Base-by-base conservation (phyloP, 140 eudicot species). In the Stevia rebaudiana region DNA sequence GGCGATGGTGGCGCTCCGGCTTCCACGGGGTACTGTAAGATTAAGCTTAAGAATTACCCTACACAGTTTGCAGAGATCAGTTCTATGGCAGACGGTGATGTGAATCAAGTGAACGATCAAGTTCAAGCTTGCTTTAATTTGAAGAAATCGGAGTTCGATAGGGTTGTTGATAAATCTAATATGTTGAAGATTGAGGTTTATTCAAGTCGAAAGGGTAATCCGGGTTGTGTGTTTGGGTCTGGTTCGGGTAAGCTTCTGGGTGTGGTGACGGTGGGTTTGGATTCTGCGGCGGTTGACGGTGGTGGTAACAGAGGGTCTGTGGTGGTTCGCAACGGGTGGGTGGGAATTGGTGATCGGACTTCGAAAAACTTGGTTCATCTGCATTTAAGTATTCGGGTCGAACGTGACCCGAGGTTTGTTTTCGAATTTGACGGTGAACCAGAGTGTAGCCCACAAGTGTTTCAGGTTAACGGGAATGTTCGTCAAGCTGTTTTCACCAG, bases 401-500 rank as follows among this genome's bases (percentile, higher is more conserved):
- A 92, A 24, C 84, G 84, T 58, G 95, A 92, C 70, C 96, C 98
- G 69, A 83, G 86, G 59, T 77, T 77, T 15, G 82, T 77, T 3
- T 77, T 77, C 13, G 82, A 77, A 55, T 77, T 77, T 44, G 82
- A 77, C 25, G 82, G 78, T 65, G 82, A 77, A 72, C 82, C 82
- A 1, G 82, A 77, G 61, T 77, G 82, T 59, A 77, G 82, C 49
- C 82, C 82, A 0, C 82, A 77, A 35, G 82, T 77, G 22, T 88
- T 92, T 57, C 98, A 92, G 62, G 87, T 88, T n/a, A 86, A 92
- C 66, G 96, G 98, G 73, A 85, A 85, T 65, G 81, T 92, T 11
- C 79, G 81, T n/a, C 98, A 92, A 59, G 95, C 98, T 13, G 98
- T 88, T 71, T 92, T 92, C 25, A 82, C 96, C 61, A 88, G 98